Base-by-base conservation (phyloP, 2,329 filamentous ascomycete genomes). In the Calonectria ilicicola region DNA sequence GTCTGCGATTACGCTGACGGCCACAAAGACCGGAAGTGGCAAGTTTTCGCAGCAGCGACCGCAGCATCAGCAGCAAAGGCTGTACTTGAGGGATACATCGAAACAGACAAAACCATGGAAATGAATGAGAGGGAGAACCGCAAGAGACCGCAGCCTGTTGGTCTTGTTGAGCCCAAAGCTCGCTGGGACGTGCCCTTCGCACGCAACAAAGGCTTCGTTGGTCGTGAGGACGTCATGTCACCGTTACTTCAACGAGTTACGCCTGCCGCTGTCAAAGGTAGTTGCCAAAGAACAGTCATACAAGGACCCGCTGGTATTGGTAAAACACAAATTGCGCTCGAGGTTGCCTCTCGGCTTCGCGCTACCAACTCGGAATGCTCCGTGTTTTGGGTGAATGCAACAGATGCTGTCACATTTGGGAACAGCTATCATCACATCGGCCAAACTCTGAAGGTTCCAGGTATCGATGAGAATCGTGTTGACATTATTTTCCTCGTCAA, bases 341-440 rank as follows among this genome's bases (percentile, higher is more conserved):
- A 86, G 60, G 78, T 78, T 15, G 81, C 79, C 21, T 84, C 79
- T 69, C 77, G 76, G 1, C 14, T 83, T 3, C 78, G 70, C 3
- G 64, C 81, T 0, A 62, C 67, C 8, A 58, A 79, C 42, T 77
- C 77, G 0, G 73, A 82, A n/a, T 83, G 80, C 71, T 84, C 81
- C 0, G 72, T 87, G n/a, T 85, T 87, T 74, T 87, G 84, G 85
- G 81, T 87, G 5, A 80, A 82, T 1, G 81, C 80, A 4, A 64
- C 80, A 4, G 77, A 78, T 72, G 35, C 46, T 2, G 74, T 75
- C 1, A 80, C 35, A 19, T 82, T 86, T 32, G 80, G 84, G 35
- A 79, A 83, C 40, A 81, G 81, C 12, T 87, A 84, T 65, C 75
- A 38, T 10, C 68, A 80, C 0, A 84, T 85, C 32, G 85, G 80